These are phyloP conservation scores for Cyclanthera cordifolia DNA, from an alignment of 306 rosid genomes.

Conservation along the genomic window DNA sequence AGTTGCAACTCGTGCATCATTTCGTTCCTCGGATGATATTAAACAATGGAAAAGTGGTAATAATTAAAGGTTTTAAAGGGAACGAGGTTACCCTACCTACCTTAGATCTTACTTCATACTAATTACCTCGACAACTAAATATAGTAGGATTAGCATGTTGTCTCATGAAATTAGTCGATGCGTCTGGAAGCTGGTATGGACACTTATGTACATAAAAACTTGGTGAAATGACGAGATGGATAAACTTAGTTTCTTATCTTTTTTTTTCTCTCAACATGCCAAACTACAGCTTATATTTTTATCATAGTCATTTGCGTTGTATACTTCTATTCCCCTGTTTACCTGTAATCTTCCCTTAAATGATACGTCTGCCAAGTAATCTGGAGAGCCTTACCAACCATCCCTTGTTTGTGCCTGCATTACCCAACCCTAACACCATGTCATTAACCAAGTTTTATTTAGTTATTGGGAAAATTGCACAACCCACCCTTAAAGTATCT, in stretches of 20 bases:
- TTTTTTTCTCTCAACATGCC: neutral
- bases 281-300: neutral
- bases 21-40: neutral
- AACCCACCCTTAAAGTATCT: too few relatives aligned
- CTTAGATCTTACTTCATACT: too few relatives aligned
- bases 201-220: too few relatives aligned
- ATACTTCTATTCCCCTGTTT: neutral
- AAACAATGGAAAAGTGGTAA: neutral
- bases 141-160: too few relatives aligned
- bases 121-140: too few relatives aligned
- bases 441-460: neutral
- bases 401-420: neutral
- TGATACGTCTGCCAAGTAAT: constrained; percentile 2
- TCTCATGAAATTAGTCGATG: too few relatives aligned
- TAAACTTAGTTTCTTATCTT: neutral
- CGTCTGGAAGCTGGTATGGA: too few relatives aligned
- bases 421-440: neutral
- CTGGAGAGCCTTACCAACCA: neutral
- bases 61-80: too few relatives aligned
- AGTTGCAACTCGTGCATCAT: neutral
- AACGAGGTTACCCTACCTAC: too few relatives aligned
- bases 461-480: too few relatives aligned
- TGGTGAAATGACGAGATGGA: neutral
- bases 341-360: neutral
- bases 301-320: neutral